Evolutionary conservation across 2,329 filamentous ascomycete genomes (phyloP).

Genomic region (Leptographium radiaticola): DNA sequence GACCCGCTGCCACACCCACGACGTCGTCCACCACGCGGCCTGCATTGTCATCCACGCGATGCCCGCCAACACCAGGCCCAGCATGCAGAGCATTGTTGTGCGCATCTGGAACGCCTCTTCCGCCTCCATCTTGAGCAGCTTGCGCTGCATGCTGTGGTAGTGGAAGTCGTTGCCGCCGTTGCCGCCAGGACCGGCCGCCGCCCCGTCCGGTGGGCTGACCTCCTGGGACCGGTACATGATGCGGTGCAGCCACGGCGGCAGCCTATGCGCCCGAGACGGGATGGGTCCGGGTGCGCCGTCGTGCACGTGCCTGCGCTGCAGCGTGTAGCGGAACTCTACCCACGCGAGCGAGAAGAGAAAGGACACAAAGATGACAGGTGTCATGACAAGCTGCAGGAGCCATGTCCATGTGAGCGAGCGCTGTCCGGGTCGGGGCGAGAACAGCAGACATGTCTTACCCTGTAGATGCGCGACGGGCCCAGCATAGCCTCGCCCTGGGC

Average conservation of each 20-base stretch:
- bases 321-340: slow-evolving; percentile 44
- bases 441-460: neutral
- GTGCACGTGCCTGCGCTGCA: slow-evolving; percentile 30
- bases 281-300: neutral
- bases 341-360: slow-evolving; percentile 53
- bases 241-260: slow-evolving; percentile 28
- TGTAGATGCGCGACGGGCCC: slow-evolving; percentile 4
- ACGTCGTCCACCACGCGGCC: slow-evolving; percentile 9
- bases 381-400: slow-evolving; percentile 34
- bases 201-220: slow-evolving; percentile 12
- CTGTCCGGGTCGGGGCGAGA: neutral
- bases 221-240: slow-evolving; percentile 27
- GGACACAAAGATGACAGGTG: slow-evolving; percentile 48
- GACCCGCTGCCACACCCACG: neutral
- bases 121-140: slow-evolving; percentile 48
- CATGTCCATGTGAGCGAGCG: neutral
- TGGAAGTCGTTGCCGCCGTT: slow-evolving; percentile 21
- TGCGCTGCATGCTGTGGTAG: slow-evolving; percentile 44
- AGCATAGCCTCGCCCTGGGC: neutral
- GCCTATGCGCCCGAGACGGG: slow-evolving; percentile 7
- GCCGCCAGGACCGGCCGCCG: neutral
- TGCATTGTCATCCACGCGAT: slow-evolving; percentile 18
- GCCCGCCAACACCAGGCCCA: slow-evolving; percentile 26
- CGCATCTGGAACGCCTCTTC: slow-evolving; percentile 51
- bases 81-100: slow-evolving; percentile 34